A percentile compares a stretch with the other conserved stretches of the same genome.
These are phyloP conservation scores for Kodamaea restingae DNA, from an alignment of 805 yeast species.

Conservation along the genomic window DNA sequence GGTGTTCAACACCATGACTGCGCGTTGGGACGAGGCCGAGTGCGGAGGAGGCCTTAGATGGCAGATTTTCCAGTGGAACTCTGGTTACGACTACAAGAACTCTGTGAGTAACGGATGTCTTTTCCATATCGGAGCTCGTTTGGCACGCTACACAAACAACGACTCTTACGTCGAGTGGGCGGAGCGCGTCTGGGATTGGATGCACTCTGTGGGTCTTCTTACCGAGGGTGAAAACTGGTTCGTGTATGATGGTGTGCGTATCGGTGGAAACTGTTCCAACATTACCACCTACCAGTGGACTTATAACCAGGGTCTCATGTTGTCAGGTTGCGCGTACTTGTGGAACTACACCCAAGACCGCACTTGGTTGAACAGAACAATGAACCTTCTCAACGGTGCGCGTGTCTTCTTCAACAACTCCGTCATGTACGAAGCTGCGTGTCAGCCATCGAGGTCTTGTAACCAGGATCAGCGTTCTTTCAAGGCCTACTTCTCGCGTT, in stretches of 20 bases:
- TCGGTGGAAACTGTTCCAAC: slow-evolving; percentile 56
- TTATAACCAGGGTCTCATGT: slow-evolving; percentile 76
- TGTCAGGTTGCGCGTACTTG: slow-evolving; percentile 77
- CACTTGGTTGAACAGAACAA: slow-evolving; percentile 63
- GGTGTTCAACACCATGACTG: slow-evolving; percentile 42
- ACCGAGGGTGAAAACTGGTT: slow-evolving; percentile 41
- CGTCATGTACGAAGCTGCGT: slow-evolving; percentile 78
- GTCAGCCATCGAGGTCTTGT: slow-evolving; percentile 64
- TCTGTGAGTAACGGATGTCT: slow-evolving; percentile 43
- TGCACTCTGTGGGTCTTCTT: slow-evolving; percentile 31
- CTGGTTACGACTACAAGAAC: slow-evolving; percentile 44
- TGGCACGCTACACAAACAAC: slow-evolving; percentile 40
- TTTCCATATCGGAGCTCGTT: slow-evolving; percentile 42
- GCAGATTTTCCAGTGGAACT: slow-evolving; percentile 48
- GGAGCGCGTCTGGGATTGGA: slow-evolving; percentile 44
- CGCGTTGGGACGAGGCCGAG: slow-evolving; percentile 37
- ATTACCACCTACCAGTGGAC: slow-evolving; percentile 71
- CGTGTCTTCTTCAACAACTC: slow-evolving; percentile 46
- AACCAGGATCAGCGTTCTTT: slow-evolving; percentile 89
- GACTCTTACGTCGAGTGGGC: slow-evolving; percentile 39
- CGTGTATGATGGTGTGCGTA: slow-evolving; percentile 73
- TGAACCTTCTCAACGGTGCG: slow-evolving; percentile 52
- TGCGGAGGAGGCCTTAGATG: slow-evolving; percentile 45
- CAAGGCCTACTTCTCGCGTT: slow-evolving; percentile 76
- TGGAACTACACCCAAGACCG: slow-evolving; percentile 67